A percentile compares a stretch with the other conserved stretches of the same genome.
phyloP scores from a whole-genome alignment of 139 green algal species.

The Parachlorella kessleri region DNA sequence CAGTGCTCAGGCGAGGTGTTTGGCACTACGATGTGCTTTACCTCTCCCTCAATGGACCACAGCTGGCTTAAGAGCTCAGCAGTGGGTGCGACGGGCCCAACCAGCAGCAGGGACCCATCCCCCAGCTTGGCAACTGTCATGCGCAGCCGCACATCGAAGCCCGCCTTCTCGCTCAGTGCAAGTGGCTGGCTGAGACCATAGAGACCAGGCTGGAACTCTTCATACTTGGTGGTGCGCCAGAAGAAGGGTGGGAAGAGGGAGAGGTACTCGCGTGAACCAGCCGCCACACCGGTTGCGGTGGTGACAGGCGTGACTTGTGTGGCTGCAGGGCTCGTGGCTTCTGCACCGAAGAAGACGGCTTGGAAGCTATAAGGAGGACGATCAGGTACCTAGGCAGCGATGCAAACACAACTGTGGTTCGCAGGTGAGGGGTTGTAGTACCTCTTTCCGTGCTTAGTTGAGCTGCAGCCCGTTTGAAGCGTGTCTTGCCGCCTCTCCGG shows the following conservation, averaged over 20 bases:
- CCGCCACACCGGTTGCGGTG: too few relatives aligned
- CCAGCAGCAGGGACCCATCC: conserved; percentile 27
- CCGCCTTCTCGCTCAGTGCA: conserved; percentile 1
- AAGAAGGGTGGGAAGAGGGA: conserved; percentile 41
- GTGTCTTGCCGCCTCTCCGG: too few relatives aligned
- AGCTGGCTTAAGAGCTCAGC: conserved; percentile 20
- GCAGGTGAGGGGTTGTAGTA: too few relatives aligned
- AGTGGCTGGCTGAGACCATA: conserved; percentile 37
- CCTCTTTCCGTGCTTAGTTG: too few relatives aligned
- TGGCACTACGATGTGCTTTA: conserved; percentile 39
- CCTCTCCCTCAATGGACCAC: conserved; percentile 4
- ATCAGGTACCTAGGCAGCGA: too few relatives aligned
- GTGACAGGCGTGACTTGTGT: too few relatives aligned
- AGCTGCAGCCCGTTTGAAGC: too few relatives aligned
- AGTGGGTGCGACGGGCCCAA: conserved; percentile 31
- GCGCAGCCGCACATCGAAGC: conserved; percentile 32
- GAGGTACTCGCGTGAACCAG: conserved; percentile 10
- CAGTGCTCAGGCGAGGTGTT: conserved; percentile 42
- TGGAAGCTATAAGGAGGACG: too few relatives aligned
- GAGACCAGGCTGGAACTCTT: conserved; percentile 26
- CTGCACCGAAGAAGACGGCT: too few relatives aligned
- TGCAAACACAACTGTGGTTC: too few relatives aligned
- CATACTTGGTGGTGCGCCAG: conserved; percentile 8
- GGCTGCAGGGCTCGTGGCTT: too few relatives aligned
- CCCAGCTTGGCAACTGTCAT: conserved; percentile 19